These are phyloP conservation scores for Boletus pseudopeckii DNA, from an alignment of 768 basidiomycete species.

Conservation along the genomic window DNA sequence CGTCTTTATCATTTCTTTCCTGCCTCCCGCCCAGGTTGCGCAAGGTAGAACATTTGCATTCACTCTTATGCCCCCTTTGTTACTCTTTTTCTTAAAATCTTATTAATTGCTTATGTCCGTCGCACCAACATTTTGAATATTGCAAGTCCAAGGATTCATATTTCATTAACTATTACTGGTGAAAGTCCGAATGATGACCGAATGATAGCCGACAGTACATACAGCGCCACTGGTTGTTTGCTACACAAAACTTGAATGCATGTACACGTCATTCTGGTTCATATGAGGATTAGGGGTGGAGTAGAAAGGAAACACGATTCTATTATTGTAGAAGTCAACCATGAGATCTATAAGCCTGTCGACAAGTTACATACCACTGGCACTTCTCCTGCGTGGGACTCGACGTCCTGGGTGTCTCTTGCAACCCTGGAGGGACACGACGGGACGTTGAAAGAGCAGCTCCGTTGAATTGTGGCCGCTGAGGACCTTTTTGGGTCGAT, in stretches of 20 bases:
- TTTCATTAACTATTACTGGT: too few species aligned
- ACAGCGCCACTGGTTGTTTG: too few species aligned
- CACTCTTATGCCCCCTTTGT: background rate
- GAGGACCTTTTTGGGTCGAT: constrained; percentile 24
- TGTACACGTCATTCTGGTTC: too few species aligned
- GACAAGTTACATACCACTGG: background rate
- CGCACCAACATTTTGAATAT: background rate
- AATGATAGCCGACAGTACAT: too few species aligned
- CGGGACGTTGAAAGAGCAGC: background rate
- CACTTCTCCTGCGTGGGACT: too few species aligned
- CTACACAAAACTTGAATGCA: too few species aligned
- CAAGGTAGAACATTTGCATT: background rate
- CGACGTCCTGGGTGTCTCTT: too few species aligned
- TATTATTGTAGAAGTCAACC: too few species aligned
- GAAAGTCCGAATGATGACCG: too few species aligned
- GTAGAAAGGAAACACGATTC: background rate
- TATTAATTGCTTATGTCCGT: constrained; percentile 18
- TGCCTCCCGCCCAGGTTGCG: constrained; percentile 5
- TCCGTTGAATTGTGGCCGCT: background rate
- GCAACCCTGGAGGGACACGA: background rate
- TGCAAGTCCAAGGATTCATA: background rate
- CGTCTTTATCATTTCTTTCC: background rate
- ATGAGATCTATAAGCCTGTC: background rate
- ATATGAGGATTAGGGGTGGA: too few species aligned
- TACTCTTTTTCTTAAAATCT: constrained; percentile 7